A percentile compares a stretch with the other conserved stretches of the same genome.
These are phyloP conservation scores for Citrullus amarus DNA, from an alignment of 306 rosid species.

Conservation along the genomic window DNA sequence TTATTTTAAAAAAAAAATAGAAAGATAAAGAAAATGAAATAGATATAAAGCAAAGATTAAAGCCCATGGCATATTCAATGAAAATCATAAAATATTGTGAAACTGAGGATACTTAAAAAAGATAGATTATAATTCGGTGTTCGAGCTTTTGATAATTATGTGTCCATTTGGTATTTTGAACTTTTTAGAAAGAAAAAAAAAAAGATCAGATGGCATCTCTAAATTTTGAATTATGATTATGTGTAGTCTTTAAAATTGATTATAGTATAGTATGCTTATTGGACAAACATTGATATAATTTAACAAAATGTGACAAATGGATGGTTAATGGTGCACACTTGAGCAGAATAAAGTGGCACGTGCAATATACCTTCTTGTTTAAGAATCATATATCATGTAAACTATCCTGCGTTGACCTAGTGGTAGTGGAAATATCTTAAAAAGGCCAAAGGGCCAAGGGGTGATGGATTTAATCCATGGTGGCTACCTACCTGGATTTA, in stretches of 20 bases:
- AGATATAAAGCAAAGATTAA: background rate
- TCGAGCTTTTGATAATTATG: background rate
- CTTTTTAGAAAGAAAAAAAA: too few species aligned
- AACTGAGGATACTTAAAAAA: background rate
- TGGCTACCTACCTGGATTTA: too few species aligned
- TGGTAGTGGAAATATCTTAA: too few species aligned
- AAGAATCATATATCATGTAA: background rate
- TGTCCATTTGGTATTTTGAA: background rate
- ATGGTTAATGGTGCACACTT: background rate
- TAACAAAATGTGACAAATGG: background rate
- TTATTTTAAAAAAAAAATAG: background rate
- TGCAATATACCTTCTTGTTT: background rate
- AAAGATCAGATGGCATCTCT: background rate
- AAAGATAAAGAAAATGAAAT: background rate
- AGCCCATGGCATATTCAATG: background rate
- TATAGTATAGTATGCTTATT: background rate
- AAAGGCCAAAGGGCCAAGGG: too few species aligned
- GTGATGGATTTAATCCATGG: too few species aligned
- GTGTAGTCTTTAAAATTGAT: background rate
- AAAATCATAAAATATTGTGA: background rate
- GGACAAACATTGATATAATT: background rate
- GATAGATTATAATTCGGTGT: background rate
- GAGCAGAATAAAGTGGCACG: background rate
- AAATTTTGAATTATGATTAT: background rate
- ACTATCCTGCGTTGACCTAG: too few species aligned